These are phyloP conservation scores for Annulohypoxylon maeteangense DNA, from an alignment of 495 filamentous ascomycete species.

Conservation along the genomic window DNA sequence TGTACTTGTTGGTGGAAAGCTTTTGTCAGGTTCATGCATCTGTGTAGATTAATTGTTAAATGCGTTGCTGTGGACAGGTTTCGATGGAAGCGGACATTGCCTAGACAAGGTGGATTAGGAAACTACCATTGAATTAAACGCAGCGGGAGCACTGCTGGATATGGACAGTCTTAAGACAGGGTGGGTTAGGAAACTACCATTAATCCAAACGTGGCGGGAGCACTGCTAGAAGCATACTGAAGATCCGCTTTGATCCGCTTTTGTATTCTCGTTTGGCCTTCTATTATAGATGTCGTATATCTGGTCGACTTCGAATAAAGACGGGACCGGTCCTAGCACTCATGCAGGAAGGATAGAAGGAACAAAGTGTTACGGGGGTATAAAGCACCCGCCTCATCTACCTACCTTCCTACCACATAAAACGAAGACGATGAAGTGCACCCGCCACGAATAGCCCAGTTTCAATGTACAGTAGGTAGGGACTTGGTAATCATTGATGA, in stretches of 20 bases:
- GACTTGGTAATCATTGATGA: not conserved
- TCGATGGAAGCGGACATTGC: not conserved
- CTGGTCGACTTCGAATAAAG: not conserved
- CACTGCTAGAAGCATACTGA: too few species aligned
- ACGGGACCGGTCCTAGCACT: not conserved
- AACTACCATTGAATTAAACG: not conserved
- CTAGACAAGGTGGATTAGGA: not conserved
- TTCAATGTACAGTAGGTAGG: too few species aligned
- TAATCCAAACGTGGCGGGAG: too few species aligned
- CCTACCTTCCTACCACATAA: not conserved
- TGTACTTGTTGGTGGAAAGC: not conserved
- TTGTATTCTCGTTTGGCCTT: not conserved
- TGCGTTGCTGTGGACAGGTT: not conserved
- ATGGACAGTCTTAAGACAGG: too few species aligned
- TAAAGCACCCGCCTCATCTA: not conserved
- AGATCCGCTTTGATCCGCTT: too few species aligned
- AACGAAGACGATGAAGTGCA: not conserved
- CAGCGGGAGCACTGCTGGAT: not conserved
- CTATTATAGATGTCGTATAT: not conserved
- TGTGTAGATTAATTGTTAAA: not conserved
- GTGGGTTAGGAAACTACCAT: too few species aligned
- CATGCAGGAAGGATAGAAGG: not conserved
- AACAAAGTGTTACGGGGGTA: not conserved
- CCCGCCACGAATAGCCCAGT: too few species aligned
- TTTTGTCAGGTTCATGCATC: not conserved